Conservation (phyloP, 805 yeast genomes). For the Tetrapisispora iriomotensis region DNA sequence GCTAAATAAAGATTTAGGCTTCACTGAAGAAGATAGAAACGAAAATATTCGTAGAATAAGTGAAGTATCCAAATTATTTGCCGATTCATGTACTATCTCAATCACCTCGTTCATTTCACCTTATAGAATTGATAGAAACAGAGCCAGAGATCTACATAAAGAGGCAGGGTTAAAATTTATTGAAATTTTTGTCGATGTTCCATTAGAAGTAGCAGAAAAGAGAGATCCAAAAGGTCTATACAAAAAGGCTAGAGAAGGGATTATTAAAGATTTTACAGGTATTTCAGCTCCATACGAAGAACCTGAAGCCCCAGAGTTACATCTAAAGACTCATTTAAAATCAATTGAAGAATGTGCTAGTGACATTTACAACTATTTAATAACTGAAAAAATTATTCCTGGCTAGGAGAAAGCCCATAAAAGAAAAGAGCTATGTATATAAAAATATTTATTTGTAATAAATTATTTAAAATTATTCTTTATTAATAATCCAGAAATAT, state of each 20-base stretch:
- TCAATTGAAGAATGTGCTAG: conserved; percentile 76
- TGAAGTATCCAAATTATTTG: conserved; percentile 88
- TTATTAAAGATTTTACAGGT: conserved; percentile 91
- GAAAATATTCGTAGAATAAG: conserved; percentile 93
- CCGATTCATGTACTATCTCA: conserved; percentile 82
- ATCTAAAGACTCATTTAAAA: conserved; percentile 59
- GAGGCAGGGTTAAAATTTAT: conserved; percentile 70
- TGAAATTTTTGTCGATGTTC: conserved; percentile 89
- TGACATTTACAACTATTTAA: conserved; percentile 58
- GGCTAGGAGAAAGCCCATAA: no score
- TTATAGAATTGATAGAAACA: conserved; percentile 71
- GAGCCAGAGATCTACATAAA: conserved; percentile 77
- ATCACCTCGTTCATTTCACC: conserved; percentile 92
- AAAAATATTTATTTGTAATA: no score
- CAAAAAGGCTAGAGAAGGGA: conserved; percentile 93
- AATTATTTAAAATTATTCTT: no score
- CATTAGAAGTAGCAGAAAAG: conserved; percentile 87
- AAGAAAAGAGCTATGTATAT: no score
- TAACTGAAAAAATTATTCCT: conserved; percentile 32
- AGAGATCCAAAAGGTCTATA: conserved; percentile 97
- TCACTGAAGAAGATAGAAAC: conserved; percentile 81
- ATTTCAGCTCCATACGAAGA: conserved; percentile 94
- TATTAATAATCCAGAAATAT: no score
- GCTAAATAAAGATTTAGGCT: conserved; percentile 88
- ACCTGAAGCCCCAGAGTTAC: conserved; percentile 77